These are phyloP conservation scores for Coprinopsis strossmayeri DNA, from an alignment of 768 basidiomycete species.

Conservation along the genomic window DNA sequence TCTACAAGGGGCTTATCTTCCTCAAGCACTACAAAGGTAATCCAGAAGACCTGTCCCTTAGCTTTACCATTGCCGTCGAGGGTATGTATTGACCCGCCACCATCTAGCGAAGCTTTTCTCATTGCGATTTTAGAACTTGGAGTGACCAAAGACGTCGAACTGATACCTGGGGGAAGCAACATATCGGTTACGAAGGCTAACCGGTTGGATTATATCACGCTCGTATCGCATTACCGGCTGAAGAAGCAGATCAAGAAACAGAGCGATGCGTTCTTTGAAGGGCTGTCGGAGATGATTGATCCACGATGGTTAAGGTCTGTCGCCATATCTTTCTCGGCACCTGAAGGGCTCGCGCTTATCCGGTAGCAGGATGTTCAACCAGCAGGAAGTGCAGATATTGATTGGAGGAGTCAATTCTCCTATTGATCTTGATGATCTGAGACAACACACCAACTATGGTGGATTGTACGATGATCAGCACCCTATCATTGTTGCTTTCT, in stretches of 20 bases:
- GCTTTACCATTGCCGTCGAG: constrained; percentile 83
- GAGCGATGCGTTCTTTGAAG: constrained; percentile 84
- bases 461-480: constrained; percentile 70
- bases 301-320: constrained; percentile 82
- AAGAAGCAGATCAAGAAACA: constrained; percentile 85
- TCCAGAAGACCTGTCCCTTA: constrained; percentile 82
- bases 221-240: constrained; percentile 83
- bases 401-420: constrained; percentile 85
- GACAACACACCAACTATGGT: constrained; percentile 73
- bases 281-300: constrained; percentile 88
- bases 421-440: constrained; percentile 79
- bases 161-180: constrained; percentile 77
- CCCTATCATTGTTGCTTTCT: constrained; percentile 70
- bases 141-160: constrained; percentile 63
- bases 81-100: constrained; percentile 38
- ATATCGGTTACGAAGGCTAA: constrained; percentile 86
- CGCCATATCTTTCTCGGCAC: too few species aligned
- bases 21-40: constrained; percentile 88
- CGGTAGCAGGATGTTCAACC: constrained; percentile 83
- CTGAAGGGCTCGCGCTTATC: too few species aligned
- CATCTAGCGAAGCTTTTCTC: not conserved
- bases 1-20: constrained; percentile 89
- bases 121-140: constrained; percentile 62
- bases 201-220: constrained; percentile 81
- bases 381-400: constrained; percentile 88